Evolutionary conservation across 78 protist genomes (phyloP).

Genomic region (Protostelium mycophagum): DNA sequence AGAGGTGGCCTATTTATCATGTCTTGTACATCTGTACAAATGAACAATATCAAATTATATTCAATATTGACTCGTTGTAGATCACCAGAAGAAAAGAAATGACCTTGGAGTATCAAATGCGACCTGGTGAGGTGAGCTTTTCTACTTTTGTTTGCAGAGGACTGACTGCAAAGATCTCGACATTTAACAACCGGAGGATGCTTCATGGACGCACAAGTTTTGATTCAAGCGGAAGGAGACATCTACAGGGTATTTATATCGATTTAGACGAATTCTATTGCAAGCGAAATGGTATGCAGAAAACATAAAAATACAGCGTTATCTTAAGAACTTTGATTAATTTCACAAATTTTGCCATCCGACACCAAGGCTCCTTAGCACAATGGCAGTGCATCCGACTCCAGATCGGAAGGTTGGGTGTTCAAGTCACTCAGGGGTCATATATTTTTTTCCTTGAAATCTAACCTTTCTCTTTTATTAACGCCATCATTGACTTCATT

Average conservation of each 20-base stretch:
- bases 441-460: no score
- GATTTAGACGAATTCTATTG: conserved; percentile 8
- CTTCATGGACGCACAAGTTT: conserved; percentile 44
- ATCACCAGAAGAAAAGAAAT: background rate
- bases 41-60: no score
- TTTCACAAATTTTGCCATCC: no score
- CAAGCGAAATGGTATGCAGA: no score
- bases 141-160: background rate
- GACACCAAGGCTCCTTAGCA: no score
- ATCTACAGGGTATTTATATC: conserved; percentile 11
- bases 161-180: background rate
- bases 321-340: no score
- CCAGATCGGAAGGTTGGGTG: no score
- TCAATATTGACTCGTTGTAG: background rate
- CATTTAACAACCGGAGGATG: conserved; percentile 58
- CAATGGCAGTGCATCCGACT: no score
- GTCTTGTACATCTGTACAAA: no score
- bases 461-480: no score
- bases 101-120: background rate
- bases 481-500: conserved; percentile 26
- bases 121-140: background rate
- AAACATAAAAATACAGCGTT: no score
- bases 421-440: no score
- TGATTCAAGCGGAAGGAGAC: conserved; percentile 2
- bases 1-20: background rate